Base-by-base conservation (phyloP, 805 yeast genomes). In the Barnettozyma siamensis region DNA sequence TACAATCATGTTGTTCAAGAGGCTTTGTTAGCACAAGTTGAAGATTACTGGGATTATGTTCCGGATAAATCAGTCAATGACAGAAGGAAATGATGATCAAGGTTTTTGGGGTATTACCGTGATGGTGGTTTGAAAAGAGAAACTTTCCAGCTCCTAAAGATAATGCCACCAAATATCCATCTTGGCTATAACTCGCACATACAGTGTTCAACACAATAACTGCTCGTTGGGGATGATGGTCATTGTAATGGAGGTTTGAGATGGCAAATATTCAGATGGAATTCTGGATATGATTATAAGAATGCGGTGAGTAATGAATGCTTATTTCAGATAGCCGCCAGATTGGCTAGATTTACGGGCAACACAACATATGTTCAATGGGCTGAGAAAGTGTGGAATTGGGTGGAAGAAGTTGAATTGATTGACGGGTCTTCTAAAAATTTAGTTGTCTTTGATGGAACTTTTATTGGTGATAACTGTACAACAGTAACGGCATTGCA, bases 21-120 rank as follows among this genome's bases (percentile, higher is more conserved):
- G 29, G 84, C 95, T 3, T 60, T 91, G 53, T 57, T 75, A 38
- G 79, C 76, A 55, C 98, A 91, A 63, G 76, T 77, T 9, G 91
- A 91, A 36, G 75, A 74, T 10, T 71, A 80, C 58, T 67, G 77
- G 66, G 82, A 91, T 64, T 93, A 80, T 63, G 80, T 91, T 62
- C 96, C 97, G 5, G n/a, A 66, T 78, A 46, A 87, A 88, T 62
- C 96, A 89, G 64, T 77, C 89, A 10, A 79, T 88, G 28, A 85
- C 95, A 2, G 97, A 91, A 65, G 99, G 98, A 56, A 91, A 91
- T 59, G 99, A 91, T 71, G 98, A 91, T 69, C 98, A 91, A 67
- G 96, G 86, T 2, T 88, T 91, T 61, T 91, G 98, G 98, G 98
- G 96, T 5, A 70, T 93, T 45, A 83, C 95, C 1, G 94, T 80